These are phyloP conservation scores for Coniochaeta sp. DNA, from an alignment of 2,329 filamentous ascomycete genomes.

Conservation along the genomic window DNA sequence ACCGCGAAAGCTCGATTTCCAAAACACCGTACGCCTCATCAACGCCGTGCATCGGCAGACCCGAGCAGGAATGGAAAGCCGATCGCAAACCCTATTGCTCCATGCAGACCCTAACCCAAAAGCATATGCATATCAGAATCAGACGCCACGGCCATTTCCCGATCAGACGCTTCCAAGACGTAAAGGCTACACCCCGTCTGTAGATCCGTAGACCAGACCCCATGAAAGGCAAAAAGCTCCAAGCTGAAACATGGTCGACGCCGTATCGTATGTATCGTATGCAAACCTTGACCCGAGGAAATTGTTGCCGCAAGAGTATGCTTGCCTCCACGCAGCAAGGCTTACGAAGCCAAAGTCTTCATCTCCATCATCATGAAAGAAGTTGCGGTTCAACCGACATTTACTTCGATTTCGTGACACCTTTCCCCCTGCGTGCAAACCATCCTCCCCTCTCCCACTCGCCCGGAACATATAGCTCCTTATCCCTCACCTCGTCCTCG, in stretches of 20 bases:
- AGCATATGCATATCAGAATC: not conserved
- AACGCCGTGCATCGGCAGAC: not conserved
- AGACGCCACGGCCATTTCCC: slow-evolving; percentile 13
- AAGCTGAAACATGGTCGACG: not conserved
- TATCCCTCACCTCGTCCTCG: slow-evolving; percentile 46
- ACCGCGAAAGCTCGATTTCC: not conserved
- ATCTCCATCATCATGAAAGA: not conserved
- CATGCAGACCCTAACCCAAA: not conserved
- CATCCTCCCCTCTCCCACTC: slow-evolving; percentile 83
- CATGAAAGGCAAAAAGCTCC: not conserved
- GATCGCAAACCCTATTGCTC: not conserved
- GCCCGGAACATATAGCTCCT: slow-evolving; percentile 62
- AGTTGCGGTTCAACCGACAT: not conserved
- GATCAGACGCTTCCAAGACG: not conserved
- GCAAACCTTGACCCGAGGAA: not conserved
- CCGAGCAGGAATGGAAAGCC: not conserved
- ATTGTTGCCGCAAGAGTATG: not conserved
- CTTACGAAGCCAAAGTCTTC: not conserved
- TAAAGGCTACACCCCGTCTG: not conserved
- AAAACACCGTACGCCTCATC: not conserved
- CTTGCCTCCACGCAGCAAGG: not conserved
- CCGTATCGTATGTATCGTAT: not conserved
- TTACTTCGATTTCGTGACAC: not conserved
- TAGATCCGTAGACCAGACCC: not conserved
- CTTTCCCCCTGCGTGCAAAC: slow-evolving; percentile 40